Percentiles rank a stretch among this genome's conserved stretches.
Evolutionary conservation across 192 early-diverging fungal genomes (phyloP).

Genomic region (Entomortierella chlamydospora): DNA sequence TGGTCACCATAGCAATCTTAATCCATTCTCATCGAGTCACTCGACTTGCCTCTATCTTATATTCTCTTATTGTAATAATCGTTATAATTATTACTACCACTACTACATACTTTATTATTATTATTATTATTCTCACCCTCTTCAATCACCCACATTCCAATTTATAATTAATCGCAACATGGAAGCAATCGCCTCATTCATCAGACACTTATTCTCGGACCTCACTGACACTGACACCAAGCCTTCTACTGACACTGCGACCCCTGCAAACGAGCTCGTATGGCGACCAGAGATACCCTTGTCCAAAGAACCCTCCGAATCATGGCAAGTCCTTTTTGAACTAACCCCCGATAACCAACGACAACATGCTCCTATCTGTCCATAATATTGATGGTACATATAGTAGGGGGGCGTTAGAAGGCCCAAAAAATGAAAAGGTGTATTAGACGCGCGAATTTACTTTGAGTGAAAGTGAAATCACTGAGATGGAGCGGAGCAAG

Average conservation of each 20-base stretch:
- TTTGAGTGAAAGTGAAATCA: too few relatives aligned
- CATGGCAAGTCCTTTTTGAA: conserved; percentile 32
- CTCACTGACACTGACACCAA: not conserved
- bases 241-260: not conserved
- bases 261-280: not conserved
- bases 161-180: not conserved
- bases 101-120: too few relatives aligned
- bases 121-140: too few relatives aligned
- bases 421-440: not conserved
- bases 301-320: conserved; percentile 44
- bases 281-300: conserved; percentile 52
- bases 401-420: not conserved
- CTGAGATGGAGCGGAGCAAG: too few relatives aligned
- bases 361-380: not conserved
- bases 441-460: too few relatives aligned
- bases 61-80: too few relatives aligned
- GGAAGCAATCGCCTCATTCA: conserved; percentile 20
- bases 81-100: too few relatives aligned
- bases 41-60: too few relatives aligned
- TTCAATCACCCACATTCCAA: too few relatives aligned
- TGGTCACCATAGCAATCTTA: too few relatives aligned
- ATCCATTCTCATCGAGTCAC: not conserved
- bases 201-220: not conserved
- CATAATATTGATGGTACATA: not conserved
- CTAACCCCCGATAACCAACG: not conserved